Conservation (phyloP, 495 filamentous ascomycete genomes). For the Aspergillus panamensis region DNA sequence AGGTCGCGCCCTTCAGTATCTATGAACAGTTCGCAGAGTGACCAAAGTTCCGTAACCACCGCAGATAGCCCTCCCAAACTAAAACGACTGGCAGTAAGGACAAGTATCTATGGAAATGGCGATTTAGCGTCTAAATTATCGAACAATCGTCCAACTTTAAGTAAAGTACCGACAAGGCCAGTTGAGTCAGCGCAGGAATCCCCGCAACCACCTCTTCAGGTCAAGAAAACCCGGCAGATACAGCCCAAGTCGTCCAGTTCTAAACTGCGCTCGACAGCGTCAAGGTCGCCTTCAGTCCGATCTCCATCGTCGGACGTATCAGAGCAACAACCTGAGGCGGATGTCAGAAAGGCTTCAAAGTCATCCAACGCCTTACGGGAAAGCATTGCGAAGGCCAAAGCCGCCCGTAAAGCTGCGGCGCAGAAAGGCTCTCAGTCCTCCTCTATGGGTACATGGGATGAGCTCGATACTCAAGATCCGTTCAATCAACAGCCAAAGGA, state of each 20-base stretch:
- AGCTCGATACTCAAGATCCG: conserved; percentile 56
- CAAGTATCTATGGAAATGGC: conserved; percentile 39
- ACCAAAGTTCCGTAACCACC: conserved; percentile 12
- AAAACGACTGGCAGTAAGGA: conserved; percentile 24
- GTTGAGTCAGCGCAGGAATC: conserved; percentile 40
- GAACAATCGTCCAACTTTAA: conserved; percentile 54
- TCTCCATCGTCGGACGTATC: conserved; percentile 32
- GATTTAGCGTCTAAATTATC: conserved; percentile 48
- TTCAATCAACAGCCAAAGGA: conserved; percentile 64
- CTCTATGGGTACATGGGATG: conserved; percentile 36
- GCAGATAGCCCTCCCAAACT: conserved; percentile 30
- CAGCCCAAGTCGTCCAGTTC: conserved; percentile 27
- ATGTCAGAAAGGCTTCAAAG: conserved; percentile 51
- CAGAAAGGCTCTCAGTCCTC: conserved; percentile 33
- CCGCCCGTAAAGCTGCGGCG: conserved; percentile 63
- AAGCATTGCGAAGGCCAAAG: conserved; percentile 91
- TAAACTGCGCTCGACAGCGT: conserved; percentile 33
- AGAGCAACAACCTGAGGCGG: conserved; percentile 31
- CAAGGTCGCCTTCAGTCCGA: conserved; percentile 33
- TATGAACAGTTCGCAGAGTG: conserved; percentile 17
- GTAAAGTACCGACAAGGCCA: conserved; percentile 52
- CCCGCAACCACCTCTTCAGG: conserved; percentile 47
- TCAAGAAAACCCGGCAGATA: conserved; percentile 43
- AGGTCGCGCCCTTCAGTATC: conserved; percentile 27
- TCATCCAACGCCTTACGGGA: conserved; percentile 82